Evolutionary conservation across 176 grass and related monocot genomes (phyloP).

Genomic region (Aegilops tauschii): DNA sequence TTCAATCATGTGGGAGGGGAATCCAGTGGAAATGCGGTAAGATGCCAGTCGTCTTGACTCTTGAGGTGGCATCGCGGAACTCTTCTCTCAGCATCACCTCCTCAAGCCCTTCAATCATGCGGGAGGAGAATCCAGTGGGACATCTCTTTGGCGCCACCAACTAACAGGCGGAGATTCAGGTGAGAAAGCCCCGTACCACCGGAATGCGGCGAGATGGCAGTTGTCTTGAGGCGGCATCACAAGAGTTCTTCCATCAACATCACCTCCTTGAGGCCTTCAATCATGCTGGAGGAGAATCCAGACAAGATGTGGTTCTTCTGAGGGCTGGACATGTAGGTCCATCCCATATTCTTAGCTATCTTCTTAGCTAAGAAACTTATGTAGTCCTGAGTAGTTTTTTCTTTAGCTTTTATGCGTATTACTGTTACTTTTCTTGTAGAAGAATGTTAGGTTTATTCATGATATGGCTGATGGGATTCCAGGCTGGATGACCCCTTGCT

Average conservation of each 20-base stretch:
- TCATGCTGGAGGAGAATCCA: neutral
- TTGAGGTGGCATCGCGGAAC: neutral
- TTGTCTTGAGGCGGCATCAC: neutral
- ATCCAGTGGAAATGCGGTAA: neutral
- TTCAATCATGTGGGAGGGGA: too few species aligned
- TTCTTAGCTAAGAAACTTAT: neutral
- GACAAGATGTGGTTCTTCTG: neutral
- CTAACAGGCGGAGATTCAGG: neutral
- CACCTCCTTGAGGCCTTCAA: neutral
- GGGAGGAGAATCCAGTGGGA: neutral
- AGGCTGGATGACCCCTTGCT: neutral
- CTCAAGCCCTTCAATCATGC: neutral
- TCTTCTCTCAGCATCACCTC: too few species aligned
- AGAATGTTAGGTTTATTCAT: neutral
- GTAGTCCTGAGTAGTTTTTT: neutral
- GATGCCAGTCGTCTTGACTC: too few species aligned
- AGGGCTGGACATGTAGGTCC: neutral
- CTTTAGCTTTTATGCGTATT: too few species aligned
- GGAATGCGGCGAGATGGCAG: neutral
- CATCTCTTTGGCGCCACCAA: too few species aligned
- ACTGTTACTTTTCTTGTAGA: neutral
- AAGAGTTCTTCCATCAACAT: too few species aligned
- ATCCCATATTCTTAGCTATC: neutral
- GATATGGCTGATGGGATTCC: neutral
- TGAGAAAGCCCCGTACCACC: neutral